A percentile compares a stretch with the other conserved stretches of the same genome.
Conservation (phyloP, 176 grass and related monocot species). For the Phoenix roebelenii region DNA sequence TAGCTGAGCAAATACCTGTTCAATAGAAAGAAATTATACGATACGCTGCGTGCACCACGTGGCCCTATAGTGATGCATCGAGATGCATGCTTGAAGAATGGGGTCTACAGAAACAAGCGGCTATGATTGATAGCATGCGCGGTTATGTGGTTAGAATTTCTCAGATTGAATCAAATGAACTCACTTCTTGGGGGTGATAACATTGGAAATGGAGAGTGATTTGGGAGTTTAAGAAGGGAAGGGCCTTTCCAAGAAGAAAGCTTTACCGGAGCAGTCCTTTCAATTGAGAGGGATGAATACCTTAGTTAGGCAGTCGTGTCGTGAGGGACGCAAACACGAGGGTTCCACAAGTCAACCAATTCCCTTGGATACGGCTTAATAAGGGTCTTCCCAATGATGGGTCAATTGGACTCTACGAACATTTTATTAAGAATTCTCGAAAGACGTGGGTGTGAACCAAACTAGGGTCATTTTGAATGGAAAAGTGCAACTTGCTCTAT, state of each 20-base stretch:
- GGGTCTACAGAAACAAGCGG: no score
- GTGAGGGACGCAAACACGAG: background rate
- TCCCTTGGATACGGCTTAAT: background rate
- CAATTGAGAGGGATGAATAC: background rate
- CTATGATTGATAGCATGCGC: no score
- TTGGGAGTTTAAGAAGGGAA: background rate
- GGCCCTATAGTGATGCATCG: no score
- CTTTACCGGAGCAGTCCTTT: background rate
- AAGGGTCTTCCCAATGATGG: background rate
- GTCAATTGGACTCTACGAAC: background rate
- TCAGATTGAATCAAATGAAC: no score
- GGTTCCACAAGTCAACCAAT: background rate
- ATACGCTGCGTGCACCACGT: rapidly evolving
- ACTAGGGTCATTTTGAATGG: background rate
- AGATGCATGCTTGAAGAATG: no score
- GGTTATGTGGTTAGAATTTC: no score
- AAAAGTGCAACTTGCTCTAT: no score
- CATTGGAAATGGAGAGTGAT: background rate
- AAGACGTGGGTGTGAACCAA: background rate
- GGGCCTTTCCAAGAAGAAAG: background rate
- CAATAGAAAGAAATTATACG: no score
- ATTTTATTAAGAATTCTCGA: background rate
- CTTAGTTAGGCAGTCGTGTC: no score
- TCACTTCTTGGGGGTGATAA: background rate
- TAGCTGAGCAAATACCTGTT: no score